Percentiles rank a stretch among this genome's conserved stretches.
Conservation (phyloP, 768 basidiomycete species). For the Hericium coralloides region DNA sequence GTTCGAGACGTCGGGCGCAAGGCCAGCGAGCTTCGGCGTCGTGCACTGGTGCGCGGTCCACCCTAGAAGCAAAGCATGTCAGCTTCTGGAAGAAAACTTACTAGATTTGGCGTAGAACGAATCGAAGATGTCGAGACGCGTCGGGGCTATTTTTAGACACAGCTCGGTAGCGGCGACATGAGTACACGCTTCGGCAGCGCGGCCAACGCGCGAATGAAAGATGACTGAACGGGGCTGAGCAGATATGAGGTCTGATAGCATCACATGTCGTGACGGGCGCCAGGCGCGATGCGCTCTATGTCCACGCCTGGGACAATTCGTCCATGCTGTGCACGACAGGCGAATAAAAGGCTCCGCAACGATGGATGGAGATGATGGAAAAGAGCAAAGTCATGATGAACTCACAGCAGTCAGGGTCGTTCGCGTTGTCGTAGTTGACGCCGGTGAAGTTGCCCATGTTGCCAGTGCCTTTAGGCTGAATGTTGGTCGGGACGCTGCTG, state of each 20-base stretch:
- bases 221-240: too few species aligned
- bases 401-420: slow-evolving; percentile 13
- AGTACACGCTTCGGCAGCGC: too few species aligned
- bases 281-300: too few species aligned
- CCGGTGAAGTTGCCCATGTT: not conserved
- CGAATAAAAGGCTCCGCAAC: too few species aligned
- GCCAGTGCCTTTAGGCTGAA: slow-evolving; percentile 28
- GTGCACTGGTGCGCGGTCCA: slow-evolving; percentile 37
- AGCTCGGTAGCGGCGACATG: too few species aligned
- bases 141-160: not conserved
- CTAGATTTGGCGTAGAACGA: not conserved
- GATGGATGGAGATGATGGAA: too few species aligned
- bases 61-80: slow-evolving; percentile 16
- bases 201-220: too few species aligned
- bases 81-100: not conserved
- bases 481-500: slow-evolving; percentile 34
- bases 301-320: too few species aligned
- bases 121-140: not conserved
- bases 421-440: slow-evolving; percentile 6
- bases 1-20: slow-evolving; percentile 34
- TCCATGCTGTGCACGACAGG: too few species aligned
- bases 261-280: too few species aligned
- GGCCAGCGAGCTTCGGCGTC: slow-evolving; percentile 35
- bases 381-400: not conserved
- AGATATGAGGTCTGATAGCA: too few species aligned